Evolutionary conservation across 768 basidiomycete genomes (phyloP).

Genomic region (Megacollybia marginata): DNA sequence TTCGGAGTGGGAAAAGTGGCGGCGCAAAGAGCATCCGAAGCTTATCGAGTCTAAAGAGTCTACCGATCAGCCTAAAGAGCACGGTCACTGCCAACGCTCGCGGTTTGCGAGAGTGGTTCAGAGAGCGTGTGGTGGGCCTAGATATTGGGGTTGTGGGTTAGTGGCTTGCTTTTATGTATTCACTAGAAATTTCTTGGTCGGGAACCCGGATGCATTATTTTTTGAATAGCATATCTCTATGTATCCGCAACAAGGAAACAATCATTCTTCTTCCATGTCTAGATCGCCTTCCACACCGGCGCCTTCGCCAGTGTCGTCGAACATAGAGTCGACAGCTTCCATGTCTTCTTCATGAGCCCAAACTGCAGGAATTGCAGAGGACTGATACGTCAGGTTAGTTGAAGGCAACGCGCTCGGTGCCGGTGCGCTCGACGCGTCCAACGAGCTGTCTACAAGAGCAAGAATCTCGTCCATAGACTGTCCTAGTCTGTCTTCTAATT

Average conservation of each 20-base stretch:
- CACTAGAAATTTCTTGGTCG: not conserved
- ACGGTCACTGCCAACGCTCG: conserved; percentile 3
- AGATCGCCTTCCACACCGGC: conserved; percentile 64
- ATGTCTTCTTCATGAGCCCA: conserved; percentile 12
- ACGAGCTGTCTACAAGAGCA: conserved; percentile 40
- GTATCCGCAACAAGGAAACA: not conserved
- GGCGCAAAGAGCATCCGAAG: conserved; percentile 37
- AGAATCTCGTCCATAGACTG: conserved; percentile 65
- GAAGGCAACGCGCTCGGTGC: not conserved
- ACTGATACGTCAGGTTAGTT: too few relatives aligned
- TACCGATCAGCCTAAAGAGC: conserved; percentile 9
- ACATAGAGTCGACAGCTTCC: conserved; percentile 38
- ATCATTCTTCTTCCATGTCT: conserved; percentile 54
- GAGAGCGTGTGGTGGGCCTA: conserved; percentile 3
- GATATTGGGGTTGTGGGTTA: not conserved
- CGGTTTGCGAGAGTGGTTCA: conserved; percentile 11
- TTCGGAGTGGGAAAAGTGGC: conserved; percentile 31
- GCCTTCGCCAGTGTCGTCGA: conserved; percentile 63
- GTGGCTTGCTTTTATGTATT: not conserved
- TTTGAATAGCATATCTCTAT: not conserved
- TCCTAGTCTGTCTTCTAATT: conserved; percentile 77
- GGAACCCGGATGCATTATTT: conserved; percentile 2
- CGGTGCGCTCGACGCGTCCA: conserved; percentile 6
- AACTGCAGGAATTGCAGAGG: too few relatives aligned
- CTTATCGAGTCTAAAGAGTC: conserved; percentile 33